A percentile compares a stretch with the other conserved stretches of the same genome.
Evolutionary conservation across 371 early-diverging fungal genomes (phyloP).

Genomic region (Apophysomyces ossiformis): DNA sequence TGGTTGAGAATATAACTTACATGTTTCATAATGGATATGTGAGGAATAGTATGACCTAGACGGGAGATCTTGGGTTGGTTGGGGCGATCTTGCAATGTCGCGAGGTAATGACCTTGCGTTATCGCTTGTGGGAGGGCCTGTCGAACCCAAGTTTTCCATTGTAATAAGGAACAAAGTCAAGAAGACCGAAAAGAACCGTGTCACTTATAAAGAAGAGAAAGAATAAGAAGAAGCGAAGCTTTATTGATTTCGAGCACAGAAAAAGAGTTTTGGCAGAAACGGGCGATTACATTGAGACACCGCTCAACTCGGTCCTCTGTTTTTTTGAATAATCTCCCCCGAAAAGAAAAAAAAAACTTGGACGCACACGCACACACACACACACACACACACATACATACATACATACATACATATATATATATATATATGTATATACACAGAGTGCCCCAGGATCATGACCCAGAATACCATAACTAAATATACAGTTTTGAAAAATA

Average conservation of each 20-base stretch:
- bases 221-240: slow-evolving; percentile 8
- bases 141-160: background rate
- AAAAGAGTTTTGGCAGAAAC: slow-evolving; percentile 1
- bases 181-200: background rate
- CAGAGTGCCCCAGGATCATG: background rate
- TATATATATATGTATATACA: too few species aligned
- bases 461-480: slow-evolving; percentile 15
- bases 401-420: too few species aligned
- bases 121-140: slow-evolving; percentile 9
- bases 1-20: slow-evolving; percentile 11
- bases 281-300: slow-evolving; percentile 5
- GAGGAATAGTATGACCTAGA: slow-evolving; percentile 56
- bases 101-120: slow-evolving; percentile 19
- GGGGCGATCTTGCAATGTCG: slow-evolving; percentile 11
- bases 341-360: background rate
- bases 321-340: slow-evolving; percentile 34
- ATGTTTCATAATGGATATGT: slow-evolving; percentile 37
- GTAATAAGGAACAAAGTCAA: background rate
- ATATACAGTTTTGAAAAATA: background rate
- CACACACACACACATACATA: too few species aligned
- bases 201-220: background rate
- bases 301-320: slow-evolving; percentile 63
- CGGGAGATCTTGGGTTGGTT: slow-evolving; percentile 38
- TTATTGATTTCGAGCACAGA: slow-evolving; percentile 10
- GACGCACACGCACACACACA: too few species aligned